Evolutionary conservation across 768 basidiomycete species (phyloP).

Genomic region (Boletus sensibilis): DNA sequence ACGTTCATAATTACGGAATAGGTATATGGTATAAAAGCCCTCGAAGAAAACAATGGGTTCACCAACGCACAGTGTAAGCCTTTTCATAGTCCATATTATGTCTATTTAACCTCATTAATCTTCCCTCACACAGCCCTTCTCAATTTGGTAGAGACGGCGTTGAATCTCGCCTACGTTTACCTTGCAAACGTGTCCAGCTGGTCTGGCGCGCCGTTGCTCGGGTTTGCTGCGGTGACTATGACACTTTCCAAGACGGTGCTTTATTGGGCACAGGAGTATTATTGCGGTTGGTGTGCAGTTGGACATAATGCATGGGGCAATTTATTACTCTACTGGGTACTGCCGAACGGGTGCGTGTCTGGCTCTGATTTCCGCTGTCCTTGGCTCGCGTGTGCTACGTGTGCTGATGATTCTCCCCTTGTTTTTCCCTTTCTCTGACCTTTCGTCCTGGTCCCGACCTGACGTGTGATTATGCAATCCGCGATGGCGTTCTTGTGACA

Average conservation of each 20-base stretch:
- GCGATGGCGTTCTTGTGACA: constrained; percentile 25
- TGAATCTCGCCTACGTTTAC: constrained; percentile 77
- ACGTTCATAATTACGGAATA: constrained; percentile 37
- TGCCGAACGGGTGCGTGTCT: constrained; percentile 72
- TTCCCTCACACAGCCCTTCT: constrained; percentile 52
- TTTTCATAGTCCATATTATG: neutral
- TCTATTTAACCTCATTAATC: neutral
- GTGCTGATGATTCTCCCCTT: constrained; percentile 2
- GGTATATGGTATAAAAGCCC: constrained; percentile 72
- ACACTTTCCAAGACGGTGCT: constrained; percentile 83
- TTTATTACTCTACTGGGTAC: constrained; percentile 61
- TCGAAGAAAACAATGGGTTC: constrained; percentile 72
- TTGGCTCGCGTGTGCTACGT: neutral
- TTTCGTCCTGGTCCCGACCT: neutral
- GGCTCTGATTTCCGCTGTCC: neutral
- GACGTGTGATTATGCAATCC: neutral
- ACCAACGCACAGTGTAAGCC: constrained; percentile 78
- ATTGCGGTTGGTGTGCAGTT: constrained; percentile 65
- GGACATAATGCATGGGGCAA: constrained; percentile 66
- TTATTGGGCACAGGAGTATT: constrained; percentile 82
- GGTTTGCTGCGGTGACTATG: constrained; percentile 71
- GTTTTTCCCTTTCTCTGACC: neutral
- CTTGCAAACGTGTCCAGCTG: constrained; percentile 60
- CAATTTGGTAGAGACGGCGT: constrained; percentile 74
- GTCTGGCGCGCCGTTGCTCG: constrained; percentile 70